Base-by-base conservation (phyloP, 805 yeast genomes). In the Saccharomycopsis guyanensis region DNA sequence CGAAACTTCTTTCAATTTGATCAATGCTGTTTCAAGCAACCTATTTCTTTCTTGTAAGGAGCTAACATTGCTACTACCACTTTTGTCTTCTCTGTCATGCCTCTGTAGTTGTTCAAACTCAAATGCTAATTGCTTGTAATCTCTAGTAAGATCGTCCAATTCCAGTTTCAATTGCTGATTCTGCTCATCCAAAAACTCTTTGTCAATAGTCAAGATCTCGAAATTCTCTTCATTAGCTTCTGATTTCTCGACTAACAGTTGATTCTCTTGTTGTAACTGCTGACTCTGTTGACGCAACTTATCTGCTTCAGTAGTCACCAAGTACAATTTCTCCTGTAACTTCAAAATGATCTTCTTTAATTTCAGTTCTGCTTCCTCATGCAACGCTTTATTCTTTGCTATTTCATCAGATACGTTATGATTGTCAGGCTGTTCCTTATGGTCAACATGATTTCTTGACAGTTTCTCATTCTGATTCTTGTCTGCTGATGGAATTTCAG, bases 301-400 rank as follows among this genome's bases (percentile, higher is more conserved):
- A 1, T 54, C 53, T 23, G 66, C 63, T 15, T 64, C 63, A 0
- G 53, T 51, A 6, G 59, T 58, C 47, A 70, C 47, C 0, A 33
- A 47, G 37, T 66, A 66, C 1, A 77, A 56, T 52, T 78, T 77
- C 4, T 55, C 54, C 50, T 78, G 81, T 15, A 80, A 62, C 37
- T 59, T 66, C 2, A 64, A 59, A 1, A 78, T 63, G 15, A 72
- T 63, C n/a, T 47, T 31, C 41, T 57, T 58, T 19, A 63, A 49
- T 24, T 60, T 51, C 19, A 6, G 37, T 12, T 33, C 8, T 7
- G 29, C 29, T 10, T 25, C 29, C 6, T 25, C 29, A 10, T 25
- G 29, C 29, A 25, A 25, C 10, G 29, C 29, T 10, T 25, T 25
- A 10, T 25, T 25, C 10, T 10, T 6, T 10, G 29, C 10, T 6